Conservation (phyloP, 2,329 filamentous ascomycete genomes). For the Sporothrix mexicana region DNA sequence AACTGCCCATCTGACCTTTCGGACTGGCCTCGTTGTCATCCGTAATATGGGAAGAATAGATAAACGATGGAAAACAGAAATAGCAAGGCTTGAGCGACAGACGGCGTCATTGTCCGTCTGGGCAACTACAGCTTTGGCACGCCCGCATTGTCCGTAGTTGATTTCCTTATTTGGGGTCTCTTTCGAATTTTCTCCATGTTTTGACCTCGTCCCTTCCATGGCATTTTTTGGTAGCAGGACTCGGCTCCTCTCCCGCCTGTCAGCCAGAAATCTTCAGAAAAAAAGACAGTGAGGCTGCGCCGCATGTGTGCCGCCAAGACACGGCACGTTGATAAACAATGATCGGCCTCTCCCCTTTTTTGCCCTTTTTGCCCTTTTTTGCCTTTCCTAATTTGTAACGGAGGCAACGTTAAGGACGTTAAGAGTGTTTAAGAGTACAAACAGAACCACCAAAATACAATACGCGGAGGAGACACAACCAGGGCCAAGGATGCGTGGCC, state of each 20-base stretch:
- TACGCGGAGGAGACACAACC: background rate
- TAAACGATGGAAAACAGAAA: background rate
- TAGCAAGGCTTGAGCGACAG: background rate
- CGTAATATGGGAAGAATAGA: slow-evolving; percentile 9
- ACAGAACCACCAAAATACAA: background rate
- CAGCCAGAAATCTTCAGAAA: background rate
- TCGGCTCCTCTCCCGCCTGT: background rate
- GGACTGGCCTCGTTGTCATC: background rate
- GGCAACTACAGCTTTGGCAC: background rate
- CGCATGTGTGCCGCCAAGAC: slow-evolving; percentile 14
- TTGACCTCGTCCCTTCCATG: too few species aligned
- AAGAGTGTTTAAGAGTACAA: background rate
- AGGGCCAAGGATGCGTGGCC: background rate
- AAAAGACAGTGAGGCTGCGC: background rate
- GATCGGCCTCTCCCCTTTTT: slow-evolving; percentile 11
- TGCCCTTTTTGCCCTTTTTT: background rate
- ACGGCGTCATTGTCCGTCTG: slow-evolving; percentile 1
- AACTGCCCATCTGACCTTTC: background rate
- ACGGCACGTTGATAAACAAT: slow-evolving; percentile 16
- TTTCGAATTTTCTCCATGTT: background rate
- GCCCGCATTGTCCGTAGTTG: background rate
- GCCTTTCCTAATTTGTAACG: background rate
- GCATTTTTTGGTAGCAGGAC: background rate
- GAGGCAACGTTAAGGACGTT: background rate
- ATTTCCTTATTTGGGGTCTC: background rate